phyloP scores from a whole-genome alignment of 2,329 filamentous ascomycete species.

The Paracoccidioides lutzii region DNA sequence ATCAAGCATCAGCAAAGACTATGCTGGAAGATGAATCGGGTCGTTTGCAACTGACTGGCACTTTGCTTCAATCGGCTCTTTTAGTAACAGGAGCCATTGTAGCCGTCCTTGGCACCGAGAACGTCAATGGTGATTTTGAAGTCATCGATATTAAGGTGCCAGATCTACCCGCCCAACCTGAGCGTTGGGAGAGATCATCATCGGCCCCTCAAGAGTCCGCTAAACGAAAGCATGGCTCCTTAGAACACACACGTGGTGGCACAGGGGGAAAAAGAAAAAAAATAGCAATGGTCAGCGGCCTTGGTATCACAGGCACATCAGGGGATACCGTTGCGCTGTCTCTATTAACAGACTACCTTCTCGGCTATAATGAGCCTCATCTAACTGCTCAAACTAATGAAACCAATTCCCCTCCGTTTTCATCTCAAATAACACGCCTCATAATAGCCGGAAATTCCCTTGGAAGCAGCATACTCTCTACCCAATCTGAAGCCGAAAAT shows the following conservation, averaged over 20 bases:
- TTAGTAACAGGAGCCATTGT: slow-evolving; percentile 89
- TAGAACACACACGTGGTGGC: slow-evolving; percentile 15
- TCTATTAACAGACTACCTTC: slow-evolving; percentile 72
- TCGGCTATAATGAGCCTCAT: slow-evolving; percentile 56
- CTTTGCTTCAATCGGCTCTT: slow-evolving; percentile 51
- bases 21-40: slow-evolving; percentile 96
- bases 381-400: slow-evolving; percentile 37
- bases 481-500: slow-evolving; percentile 27
- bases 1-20: slow-evolving; percentile 42
- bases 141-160: slow-evolving; percentile 82
- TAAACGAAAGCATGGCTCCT: slow-evolving; percentile 20
- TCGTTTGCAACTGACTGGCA: slow-evolving; percentile 65
- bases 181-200: slow-evolving; percentile 59
- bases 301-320: slow-evolving; percentile 66
- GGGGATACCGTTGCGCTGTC: slow-evolving; percentile 63
- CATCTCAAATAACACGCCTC: slow-evolving; percentile 59
- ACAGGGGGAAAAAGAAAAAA: slow-evolving; percentile 47
- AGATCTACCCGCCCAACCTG: slow-evolving; percentile 69
- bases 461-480: slow-evolving; percentile 26
- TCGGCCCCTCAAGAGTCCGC: slow-evolving; percentile 19
- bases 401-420: slow-evolving; percentile 34
- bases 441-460: slow-evolving; percentile 90
- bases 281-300: slow-evolving; percentile 77
- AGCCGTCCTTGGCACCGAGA: slow-evolving; percentile 90
- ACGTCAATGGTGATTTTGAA: slow-evolving; percentile 81